Base-by-base conservation (phyloP, 345 rosid species). In the Bruguiera parviflora region DNA sequence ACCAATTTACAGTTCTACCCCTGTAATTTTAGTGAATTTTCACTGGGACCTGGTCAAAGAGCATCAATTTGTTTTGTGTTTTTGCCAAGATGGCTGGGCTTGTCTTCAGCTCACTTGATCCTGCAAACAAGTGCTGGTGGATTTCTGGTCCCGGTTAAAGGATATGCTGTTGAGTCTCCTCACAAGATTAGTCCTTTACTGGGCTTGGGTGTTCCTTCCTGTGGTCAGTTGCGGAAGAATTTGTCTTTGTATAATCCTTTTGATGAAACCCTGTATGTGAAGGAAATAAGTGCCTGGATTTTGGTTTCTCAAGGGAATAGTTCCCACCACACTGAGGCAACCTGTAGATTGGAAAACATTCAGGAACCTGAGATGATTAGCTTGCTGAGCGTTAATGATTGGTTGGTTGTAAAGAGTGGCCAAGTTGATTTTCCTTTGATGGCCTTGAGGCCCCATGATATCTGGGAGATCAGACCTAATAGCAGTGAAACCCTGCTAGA, bases 101-200 rank as follows among this genome's bases (percentile, higher is more conserved):
- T 78, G 66, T 85, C 90, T 53, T 78, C 85, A 31, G 84, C 82
- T 65, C 87, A 73, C 56, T 71, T 89, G 68, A 76, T 87, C 65
- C 73, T 89, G 81, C 89, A 89, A 70, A 87, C 92, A 69, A 85
- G 81, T 75, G 80, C 66, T n/a, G 96, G 92, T 69, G 92, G 92
- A 37, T 89, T 85, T 71, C 66, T 89, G 64, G 83, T 89, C 61
- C 80, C 84, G 64, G 89, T 80, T 22, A 89, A 82, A 76, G 96
- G 96, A 35, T 81, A 68, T 55, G 89, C 83, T 20, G 32, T 77
- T 21, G 84, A 85, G 74, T 85, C 89, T 11, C 91, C 88, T 6
- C 84, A 83, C 72, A 84, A 72, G 70, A 76, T 84, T 73, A 76
- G 71, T 73, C 84, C 87, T 63, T 65, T 83, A 61, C 24, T 73